Conservation (phyloP, 805 yeast species). For the Nakazawaea wickerhamii region DNA sequence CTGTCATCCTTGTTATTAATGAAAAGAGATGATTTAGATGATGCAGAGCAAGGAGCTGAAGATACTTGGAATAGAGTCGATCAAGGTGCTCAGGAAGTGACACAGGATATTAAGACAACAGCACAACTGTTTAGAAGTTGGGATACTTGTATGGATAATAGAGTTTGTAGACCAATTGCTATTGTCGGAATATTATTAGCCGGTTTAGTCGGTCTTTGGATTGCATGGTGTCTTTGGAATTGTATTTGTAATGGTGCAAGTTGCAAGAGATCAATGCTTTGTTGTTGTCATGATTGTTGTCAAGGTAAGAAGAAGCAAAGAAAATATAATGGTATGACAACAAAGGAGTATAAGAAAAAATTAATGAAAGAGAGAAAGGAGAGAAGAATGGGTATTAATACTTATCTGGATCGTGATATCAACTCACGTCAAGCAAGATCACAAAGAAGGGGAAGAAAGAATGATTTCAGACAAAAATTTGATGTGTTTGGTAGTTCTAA, state of each 20-base stretch:
- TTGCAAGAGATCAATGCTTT: conserved; percentile 47
- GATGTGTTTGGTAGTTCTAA: conserved; percentile 16
- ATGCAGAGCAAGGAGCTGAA: background rate
- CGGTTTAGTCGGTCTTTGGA: conserved; percentile 47
- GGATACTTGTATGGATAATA: conserved; percentile 79
- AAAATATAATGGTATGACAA: background rate
- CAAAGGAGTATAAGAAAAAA: conserved; percentile 9
- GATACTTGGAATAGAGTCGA: background rate
- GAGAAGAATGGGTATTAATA: background rate
- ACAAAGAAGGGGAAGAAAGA: conserved; percentile 1
- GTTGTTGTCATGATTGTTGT: conserved; percentile 36
- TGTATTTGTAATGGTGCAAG: conserved; percentile 55
- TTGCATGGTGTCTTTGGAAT: conserved; percentile 47
- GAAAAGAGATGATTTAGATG: conserved; percentile 3
- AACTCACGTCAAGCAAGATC: conserved; percentile 14
- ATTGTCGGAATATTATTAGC: conserved; percentile 68
- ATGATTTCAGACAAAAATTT: background rate
- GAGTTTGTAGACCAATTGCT: conserved; percentile 68
- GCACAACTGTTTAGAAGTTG: conserved; percentile 44
- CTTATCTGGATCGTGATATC: background rate
- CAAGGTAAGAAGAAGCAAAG: conserved; percentile 4
- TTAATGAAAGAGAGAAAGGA: conserved; percentile 15
- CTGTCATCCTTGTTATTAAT: conserved; percentile 5
- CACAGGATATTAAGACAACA: conserved; percentile 3
- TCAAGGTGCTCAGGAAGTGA: background rate